Conservation (phyloP, 1,139 yeast genomes). For the Suhomyces bribrorum region DNA sequence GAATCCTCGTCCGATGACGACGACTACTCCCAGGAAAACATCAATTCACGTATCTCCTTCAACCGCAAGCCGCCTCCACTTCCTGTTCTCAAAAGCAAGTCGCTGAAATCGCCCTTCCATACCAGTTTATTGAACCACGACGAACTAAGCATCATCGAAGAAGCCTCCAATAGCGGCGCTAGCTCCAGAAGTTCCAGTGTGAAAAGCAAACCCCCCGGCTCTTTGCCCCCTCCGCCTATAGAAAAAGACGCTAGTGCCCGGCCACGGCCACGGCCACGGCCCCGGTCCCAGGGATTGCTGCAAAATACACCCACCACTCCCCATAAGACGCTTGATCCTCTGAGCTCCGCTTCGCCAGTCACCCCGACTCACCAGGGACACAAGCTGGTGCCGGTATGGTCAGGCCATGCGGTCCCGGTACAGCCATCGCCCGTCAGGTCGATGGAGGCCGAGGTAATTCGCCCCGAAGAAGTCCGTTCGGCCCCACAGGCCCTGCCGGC, state of each 20-base stretch:
- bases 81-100: slow-evolving; percentile 15
- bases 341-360: not conserved
- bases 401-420: too few species aligned
- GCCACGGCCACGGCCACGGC: not conserved
- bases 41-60: slow-evolving; percentile 11
- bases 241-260: slow-evolving; percentile 6
- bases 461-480: not conserved
- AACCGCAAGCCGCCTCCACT: slow-evolving; percentile 24
- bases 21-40: slow-evolving; percentile 9
- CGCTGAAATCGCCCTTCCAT: slow-evolving; percentile 18
- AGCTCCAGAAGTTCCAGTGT: slow-evolving; percentile 36
- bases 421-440: not conserved
- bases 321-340: not conserved
- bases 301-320: not conserved
- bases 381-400: too few species aligned
- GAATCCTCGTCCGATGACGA: slow-evolving; percentile 33
- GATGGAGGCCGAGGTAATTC: too few species aligned
- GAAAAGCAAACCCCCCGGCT: slow-evolving; percentile 6
- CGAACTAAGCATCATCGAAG: slow-evolving; percentile 48
- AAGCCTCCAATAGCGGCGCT: slow-evolving; percentile 31
- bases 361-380: not conserved
- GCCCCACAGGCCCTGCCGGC: not conserved
- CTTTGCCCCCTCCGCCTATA: slow-evolving; percentile 17
- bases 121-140: slow-evolving; percentile 24
- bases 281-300: not conserved